phyloP scores from a whole-genome alignment of 139 green algal species.

The Chlorella sp. region DNA sequence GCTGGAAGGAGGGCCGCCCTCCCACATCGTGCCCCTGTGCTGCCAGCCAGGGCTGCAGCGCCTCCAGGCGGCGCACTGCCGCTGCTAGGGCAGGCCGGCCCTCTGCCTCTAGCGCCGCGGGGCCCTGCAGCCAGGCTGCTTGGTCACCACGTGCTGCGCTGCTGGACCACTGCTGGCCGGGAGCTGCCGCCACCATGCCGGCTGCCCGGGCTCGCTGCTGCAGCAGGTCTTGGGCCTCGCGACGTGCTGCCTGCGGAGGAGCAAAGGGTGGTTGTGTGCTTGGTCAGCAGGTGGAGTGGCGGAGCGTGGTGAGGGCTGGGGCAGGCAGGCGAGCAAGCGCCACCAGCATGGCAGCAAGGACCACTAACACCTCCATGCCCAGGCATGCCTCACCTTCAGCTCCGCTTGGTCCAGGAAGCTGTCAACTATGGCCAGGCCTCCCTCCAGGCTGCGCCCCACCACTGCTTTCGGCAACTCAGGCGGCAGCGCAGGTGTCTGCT shows the following conservation, averaged over 20 bases:
- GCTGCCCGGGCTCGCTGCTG: not conserved
- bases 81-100: not conserved
- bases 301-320: too few relatives aligned
- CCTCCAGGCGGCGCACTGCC: not conserved
- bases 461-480: not conserved
- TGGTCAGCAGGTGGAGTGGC: not conserved
- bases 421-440: not conserved
- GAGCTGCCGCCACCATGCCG: not conserved
- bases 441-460: not conserved
- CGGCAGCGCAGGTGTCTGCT: not conserved
- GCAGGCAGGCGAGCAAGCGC: too few relatives aligned
- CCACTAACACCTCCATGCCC: too few relatives aligned
- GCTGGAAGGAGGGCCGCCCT: slow-evolving; percentile 66
- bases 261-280: not conserved
- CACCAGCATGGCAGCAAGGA: not conserved
- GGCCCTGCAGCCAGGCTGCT: not conserved
- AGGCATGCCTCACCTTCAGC: not conserved
- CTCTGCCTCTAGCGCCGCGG: not conserved
- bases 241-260: not conserved
- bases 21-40: slow-evolving; percentile 54
- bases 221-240: slow-evolving; percentile 2
- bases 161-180: not conserved
- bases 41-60: slow-evolving; percentile 31
- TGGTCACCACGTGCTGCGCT: not conserved
- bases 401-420: not conserved